Conservation (phyloP, 306 rosid genomes). For the Alnus glutinosa region DNA sequence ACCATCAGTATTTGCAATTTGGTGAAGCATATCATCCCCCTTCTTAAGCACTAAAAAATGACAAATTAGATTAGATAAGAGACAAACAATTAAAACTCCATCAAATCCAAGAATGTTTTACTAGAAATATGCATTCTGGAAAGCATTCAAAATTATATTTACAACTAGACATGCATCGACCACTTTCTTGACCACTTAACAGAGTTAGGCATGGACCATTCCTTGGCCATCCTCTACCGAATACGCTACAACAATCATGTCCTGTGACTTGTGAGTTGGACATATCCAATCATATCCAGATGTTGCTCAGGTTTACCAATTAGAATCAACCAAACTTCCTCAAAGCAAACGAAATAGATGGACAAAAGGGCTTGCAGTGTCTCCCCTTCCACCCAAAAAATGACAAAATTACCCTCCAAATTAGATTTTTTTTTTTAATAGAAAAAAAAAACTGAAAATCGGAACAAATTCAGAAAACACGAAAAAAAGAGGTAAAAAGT, state of each 20-base stretch:
- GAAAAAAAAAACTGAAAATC: too few species aligned
- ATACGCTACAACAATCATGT: neutral
- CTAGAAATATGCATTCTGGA: neutral
- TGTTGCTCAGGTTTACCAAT: neutral
- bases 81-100: too few species aligned
- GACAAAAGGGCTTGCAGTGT: too few species aligned
- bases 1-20: too few species aligned
- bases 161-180: neutral
- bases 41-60: too few species aligned
- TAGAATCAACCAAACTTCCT: neutral
- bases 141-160: neutral
- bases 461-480: too few species aligned
- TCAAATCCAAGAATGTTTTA: constrained; percentile 22
- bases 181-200: neutral
- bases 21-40: too few species aligned
- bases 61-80: too few species aligned
- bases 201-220: neutral
- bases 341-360: neutral
- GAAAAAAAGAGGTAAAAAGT: too few species aligned
- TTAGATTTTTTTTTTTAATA: too few species aligned
- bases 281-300: neutral
- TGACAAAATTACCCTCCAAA: too few species aligned
- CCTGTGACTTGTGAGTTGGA: neutral
- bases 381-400: too few species aligned
- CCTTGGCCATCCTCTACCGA: neutral